phyloP scores from a whole-genome alignment of 352 stramenopile genomes.

The Pythium pyrilobum region DNA sequence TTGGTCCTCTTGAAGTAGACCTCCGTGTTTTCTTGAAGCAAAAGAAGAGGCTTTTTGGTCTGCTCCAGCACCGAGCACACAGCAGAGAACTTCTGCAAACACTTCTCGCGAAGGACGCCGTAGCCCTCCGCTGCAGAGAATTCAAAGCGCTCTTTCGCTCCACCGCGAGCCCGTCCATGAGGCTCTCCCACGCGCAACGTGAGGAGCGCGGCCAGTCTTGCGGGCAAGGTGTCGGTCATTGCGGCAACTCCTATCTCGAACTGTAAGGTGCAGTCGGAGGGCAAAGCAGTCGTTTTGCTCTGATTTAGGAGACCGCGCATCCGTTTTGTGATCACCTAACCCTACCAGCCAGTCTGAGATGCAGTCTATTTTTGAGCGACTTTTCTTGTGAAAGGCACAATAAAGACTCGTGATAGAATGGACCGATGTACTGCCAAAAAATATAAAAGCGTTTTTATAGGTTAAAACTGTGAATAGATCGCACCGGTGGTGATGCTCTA shows the following conservation, averaged over 20 bases:
- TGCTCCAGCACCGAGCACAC: neutral
- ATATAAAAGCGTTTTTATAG: too few species aligned
- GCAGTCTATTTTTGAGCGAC: neutral
- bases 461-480: too few species aligned
- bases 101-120: neutral
- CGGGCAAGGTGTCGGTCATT: neutral
- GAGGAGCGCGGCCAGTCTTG: neutral
- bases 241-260: neutral
- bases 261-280: neutral
- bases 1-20: neutral
- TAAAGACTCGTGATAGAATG: too few species aligned
- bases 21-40: neutral
- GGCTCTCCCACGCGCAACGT: neutral
- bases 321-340: neutral
- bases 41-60: neutral
- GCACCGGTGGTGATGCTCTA: too few species aligned
- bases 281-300: neutral
- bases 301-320: neutral
- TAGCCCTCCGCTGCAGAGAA: neutral
- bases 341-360: neutral
- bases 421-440: too few species aligned
- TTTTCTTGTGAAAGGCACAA: neutral
- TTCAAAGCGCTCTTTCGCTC: neutral
- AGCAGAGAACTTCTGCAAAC: neutral
- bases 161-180: neutral